A percentile compares a stretch with the other conserved stretches of the same genome.
Evolutionary conservation across 2,329 filamentous ascomycete species (phyloP).

Genomic region (Penicillium sp.): DNA sequence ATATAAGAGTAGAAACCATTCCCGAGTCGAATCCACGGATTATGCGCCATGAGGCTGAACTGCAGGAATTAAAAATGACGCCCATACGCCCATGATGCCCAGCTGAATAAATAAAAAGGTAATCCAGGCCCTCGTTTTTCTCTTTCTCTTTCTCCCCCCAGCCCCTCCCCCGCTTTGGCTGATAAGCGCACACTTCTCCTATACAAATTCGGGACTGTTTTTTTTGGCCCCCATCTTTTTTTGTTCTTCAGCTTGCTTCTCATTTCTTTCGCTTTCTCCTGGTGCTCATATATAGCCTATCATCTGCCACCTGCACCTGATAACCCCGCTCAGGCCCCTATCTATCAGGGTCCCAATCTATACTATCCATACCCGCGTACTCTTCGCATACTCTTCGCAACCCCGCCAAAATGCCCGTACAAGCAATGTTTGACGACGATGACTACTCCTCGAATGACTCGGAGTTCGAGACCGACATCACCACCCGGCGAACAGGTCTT

Average conservation of each 20-base stretch:
- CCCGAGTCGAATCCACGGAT: neutral
- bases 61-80: neutral
- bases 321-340: slow-evolving; percentile 4
- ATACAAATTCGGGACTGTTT: slow-evolving; percentile 3
- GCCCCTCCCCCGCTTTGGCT: slow-evolving; percentile 5
- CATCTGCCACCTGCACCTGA: slow-evolving; percentile 18
- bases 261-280: neutral
- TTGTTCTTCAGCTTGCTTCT: slow-evolving; percentile 5
- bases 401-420: slow-evolving; percentile 13
- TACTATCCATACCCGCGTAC: neutral
- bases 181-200: slow-evolving; percentile 8
- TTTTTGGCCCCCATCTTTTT: slow-evolving; percentile 1
- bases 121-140: neutral
- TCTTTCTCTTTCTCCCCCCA: slow-evolving; percentile 1
- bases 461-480: slow-evolving; percentile 32
- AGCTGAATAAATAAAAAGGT: slow-evolving; percentile 8
- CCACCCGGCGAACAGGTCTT: slow-evolving; percentile 21
- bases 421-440: slow-evolving; percentile 5
- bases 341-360: slow-evolving; percentile 4
- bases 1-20: neutral
- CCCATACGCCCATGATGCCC: slow-evolving; percentile 2
- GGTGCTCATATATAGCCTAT: slow-evolving; percentile 14
- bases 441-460: slow-evolving; percentile 22
- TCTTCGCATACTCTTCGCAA: neutral
- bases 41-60: slow-evolving; percentile 10